phyloP scores from a whole-genome alignment of 2,329 filamentous ascomycete species.

The Chrysoporthe deuterocubensis region DNA sequence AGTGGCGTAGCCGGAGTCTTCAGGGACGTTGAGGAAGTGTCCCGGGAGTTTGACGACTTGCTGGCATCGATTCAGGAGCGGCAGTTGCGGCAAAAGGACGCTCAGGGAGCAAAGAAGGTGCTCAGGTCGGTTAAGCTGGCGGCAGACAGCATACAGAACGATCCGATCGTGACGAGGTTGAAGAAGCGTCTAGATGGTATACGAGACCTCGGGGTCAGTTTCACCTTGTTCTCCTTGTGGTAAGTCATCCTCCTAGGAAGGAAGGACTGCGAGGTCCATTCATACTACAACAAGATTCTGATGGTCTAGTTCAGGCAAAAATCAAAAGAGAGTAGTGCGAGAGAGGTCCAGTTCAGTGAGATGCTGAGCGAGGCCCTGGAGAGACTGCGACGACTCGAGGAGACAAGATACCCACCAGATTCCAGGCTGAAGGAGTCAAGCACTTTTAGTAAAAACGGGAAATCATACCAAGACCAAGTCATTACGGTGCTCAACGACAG shows the following conservation, averaged over 20 bases:
- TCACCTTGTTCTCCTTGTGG: not conserved
- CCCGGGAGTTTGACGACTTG: not conserved
- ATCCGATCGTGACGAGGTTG: not conserved
- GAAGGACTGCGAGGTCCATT: too few relatives aligned
- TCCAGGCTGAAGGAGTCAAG: too few relatives aligned
- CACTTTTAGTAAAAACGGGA: not conserved
- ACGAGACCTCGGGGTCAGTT: not conserved
- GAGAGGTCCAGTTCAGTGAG: not conserved
- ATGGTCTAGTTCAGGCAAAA: not conserved
- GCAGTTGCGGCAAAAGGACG: not conserved
- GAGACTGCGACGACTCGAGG: not conserved
- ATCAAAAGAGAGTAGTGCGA: not conserved
- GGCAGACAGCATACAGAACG: not conserved
- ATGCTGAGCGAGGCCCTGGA: not conserved
- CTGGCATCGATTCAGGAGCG: not conserved
- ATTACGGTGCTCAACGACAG: not conserved
- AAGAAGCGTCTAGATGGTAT: not conserved
- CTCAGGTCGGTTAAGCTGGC: not conserved
- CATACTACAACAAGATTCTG: not conserved
- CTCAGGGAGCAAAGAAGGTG: not conserved
- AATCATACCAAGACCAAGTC: not conserved
- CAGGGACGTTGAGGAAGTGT: not conserved
- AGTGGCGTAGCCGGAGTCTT: not conserved
- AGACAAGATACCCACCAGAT: not conserved
- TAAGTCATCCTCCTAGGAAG: not conserved